phyloP scores from a whole-genome alignment of 371 early-diverging fungal genomes.

The Zopfochytrium polystomum region DNA sequence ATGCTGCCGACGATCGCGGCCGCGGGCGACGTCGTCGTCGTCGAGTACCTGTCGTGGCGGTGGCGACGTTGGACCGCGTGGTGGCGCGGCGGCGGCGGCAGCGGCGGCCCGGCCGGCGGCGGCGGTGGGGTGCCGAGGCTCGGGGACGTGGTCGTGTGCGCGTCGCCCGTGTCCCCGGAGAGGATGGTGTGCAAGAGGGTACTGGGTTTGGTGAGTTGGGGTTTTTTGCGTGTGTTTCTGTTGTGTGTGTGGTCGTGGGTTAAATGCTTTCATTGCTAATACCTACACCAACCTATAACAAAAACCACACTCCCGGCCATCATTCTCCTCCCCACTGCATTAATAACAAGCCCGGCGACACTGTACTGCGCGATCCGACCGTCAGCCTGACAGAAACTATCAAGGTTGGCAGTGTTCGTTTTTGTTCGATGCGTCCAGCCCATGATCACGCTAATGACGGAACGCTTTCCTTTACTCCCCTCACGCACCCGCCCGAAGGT shows the following conservation, averaged over 20 bases:
- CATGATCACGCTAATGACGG: too few species aligned
- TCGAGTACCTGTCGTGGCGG: constrained; percentile 60
- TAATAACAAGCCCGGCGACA: constrained; percentile 63
- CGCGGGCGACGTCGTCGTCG: constrained; percentile 60
- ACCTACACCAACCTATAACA: too few species aligned
- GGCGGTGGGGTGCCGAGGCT: constrained; percentile 42
- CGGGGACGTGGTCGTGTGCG: constrained; percentile 75
- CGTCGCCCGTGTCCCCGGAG: constrained; percentile 64
- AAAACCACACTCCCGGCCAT: constrained; percentile 5
- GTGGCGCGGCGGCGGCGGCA: too few species aligned
- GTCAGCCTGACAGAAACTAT: constrained; percentile 11
- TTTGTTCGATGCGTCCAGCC: too few species aligned
- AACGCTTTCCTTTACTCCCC: neutral
- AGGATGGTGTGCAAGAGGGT: constrained; percentile 72
- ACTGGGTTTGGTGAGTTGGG: constrained; percentile 67
- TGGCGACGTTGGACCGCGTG: too few species aligned
- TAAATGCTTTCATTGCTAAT: too few species aligned
- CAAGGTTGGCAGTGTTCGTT: constrained; percentile 24
- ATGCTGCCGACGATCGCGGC: constrained; percentile 81
- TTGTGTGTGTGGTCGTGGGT: too few species aligned
- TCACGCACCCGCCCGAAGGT: constrained; percentile 3
- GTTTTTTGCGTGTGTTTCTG: too few species aligned
- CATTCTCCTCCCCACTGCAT: neutral
- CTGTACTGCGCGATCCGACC: constrained; percentile 63
- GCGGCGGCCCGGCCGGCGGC: too few species aligned